Evolutionary conservation across 768 basidiomycete genomes (phyloP), one percentile per base, ranked within the genome.

Genomic region (Rhizopogon vinicolor): DNA sequence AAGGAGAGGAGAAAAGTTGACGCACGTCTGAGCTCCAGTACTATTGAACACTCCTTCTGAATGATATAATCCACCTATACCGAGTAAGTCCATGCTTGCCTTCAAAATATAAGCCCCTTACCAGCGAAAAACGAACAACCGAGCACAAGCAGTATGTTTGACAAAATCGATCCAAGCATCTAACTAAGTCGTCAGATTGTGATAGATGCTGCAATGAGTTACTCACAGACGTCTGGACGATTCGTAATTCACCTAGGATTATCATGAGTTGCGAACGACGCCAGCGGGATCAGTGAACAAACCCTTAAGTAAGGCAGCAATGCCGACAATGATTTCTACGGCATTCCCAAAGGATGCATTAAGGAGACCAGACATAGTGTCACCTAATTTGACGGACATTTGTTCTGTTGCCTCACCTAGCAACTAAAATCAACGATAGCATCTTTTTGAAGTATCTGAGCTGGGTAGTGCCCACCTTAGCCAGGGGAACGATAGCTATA

Each of bases 91-190:
- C 69, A 39, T 16, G 33, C 18, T 48, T 1, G 44, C 39, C 22
- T 16, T 22, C 8, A 16, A 42, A 13, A 1, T 6, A 1, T 4
- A 19, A 12, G 16, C 16, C 1, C 8, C 76, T 56, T 57, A 84
- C 86, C 88, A 46, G 91, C 91, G 52, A 95, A 74, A 77, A 95
- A 95, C 13, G 91, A 92, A 70, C 89, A 92, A 7, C 94, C 94
- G 13, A 98, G 76, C 16, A 98, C 93, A 39, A 97, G 78, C 8
- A 97, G 80, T 40, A 95, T 75, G 70, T 97, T 97, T 12, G 92
- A 94, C 40, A 97, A 72, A 57, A 97, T 90, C 29, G 91, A 93
- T 18, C 93, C 94, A 44, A 97, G 80, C 81, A 96, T 85, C 89
- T 90, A 60, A 46, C 16, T 28, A 8, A 22, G 7, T 41, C 42